A percentile compares a stretch with the other conserved stretches of the same genome.
These are phyloP conservation scores for Favolaschia claudopus DNA, from an alignment of 768 basidiomycete genomes.

Conservation along the genomic window DNA sequence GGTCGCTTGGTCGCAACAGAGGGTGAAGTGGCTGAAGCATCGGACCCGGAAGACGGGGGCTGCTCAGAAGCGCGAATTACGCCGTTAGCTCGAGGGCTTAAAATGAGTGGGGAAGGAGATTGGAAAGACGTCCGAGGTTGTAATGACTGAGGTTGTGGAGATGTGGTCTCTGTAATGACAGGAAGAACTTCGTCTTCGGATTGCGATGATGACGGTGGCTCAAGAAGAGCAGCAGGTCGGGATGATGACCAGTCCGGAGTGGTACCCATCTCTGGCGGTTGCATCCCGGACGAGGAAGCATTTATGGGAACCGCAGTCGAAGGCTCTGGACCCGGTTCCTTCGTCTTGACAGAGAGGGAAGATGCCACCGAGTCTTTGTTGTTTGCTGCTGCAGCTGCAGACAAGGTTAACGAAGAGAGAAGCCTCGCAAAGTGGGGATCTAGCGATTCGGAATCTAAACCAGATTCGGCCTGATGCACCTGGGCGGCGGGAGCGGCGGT, in stretches of 20 bases:
- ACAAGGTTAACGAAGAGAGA: constrained; percentile 67
- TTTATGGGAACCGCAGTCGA: constrained; percentile 33
- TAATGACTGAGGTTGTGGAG: constrained; percentile 12
- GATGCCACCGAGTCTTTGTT: constrained; percentile 16
- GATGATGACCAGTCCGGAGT: constrained; percentile 33
- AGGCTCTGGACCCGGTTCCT: constrained; percentile 20
- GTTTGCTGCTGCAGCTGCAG: constrained; percentile 44
- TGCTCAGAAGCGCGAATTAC: constrained; percentile 5
- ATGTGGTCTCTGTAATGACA: constrained; percentile 10
- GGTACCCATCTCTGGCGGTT: constrained; percentile 6
- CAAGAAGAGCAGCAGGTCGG: constrained; percentile 16
- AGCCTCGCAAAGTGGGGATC: constrained; percentile 80
- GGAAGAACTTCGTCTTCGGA: constrained; percentile 17
- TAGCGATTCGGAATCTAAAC: constrained; percentile 44
- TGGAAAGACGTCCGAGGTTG: constrained; percentile 19
- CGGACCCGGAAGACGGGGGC: constrained; percentile 17
- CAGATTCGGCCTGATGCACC: constrained; percentile 40
- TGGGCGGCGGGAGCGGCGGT: constrained; percentile 41
- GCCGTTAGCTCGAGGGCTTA: constrained; percentile 21
- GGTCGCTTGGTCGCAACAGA: constrained; percentile 33
- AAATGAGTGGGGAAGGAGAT: constrained; percentile 26
- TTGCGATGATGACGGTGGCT: neutral
- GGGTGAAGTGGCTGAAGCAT: constrained; percentile 24
- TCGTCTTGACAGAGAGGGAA: constrained; percentile 18
- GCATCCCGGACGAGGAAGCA: constrained; percentile 28